phyloP scores from a whole-genome alignment of 345 rosid species.

The Punica granatum region DNA sequence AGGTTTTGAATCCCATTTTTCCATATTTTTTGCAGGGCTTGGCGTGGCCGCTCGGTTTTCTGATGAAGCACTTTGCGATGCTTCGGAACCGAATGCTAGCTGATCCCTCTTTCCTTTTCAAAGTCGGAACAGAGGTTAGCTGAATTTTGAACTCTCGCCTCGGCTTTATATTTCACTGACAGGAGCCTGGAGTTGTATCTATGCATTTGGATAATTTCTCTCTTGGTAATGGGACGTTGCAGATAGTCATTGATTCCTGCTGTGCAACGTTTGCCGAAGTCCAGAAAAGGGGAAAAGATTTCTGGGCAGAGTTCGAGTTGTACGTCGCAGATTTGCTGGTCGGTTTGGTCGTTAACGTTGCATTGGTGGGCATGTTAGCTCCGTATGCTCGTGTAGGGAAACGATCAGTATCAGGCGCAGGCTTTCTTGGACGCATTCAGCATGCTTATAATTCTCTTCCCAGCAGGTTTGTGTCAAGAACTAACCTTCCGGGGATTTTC shows the following conservation, averaged over 20 bases:
- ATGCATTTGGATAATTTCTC: not conserved
- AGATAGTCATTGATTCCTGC: constrained; percentile 59
- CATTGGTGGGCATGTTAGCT: constrained; percentile 91
- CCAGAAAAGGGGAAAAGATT: constrained; percentile 83
- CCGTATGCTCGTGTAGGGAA: constrained; percentile 84
- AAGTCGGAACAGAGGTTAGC: constrained; percentile 86
- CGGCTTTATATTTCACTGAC: not conserved
- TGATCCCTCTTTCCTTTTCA: constrained; percentile 94
- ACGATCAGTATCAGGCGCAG: constrained; percentile 54
- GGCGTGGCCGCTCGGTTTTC: constrained; percentile 56
- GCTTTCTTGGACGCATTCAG: constrained; percentile 51
- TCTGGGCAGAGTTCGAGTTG: constrained; percentile 92
- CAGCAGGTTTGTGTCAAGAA: constrained; percentile 49
- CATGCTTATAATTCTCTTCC: constrained; percentile 87
- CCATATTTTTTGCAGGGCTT: constrained; percentile 40
- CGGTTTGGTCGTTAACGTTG: constrained; percentile 73
- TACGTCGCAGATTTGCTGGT: constrained; percentile 88
- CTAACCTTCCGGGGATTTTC: not conserved
- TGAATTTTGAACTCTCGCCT: not conserved
- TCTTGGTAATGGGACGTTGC: constrained; percentile 15
- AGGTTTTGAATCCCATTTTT: not conserved
- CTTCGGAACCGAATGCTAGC: constrained; percentile 86
- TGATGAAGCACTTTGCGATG: constrained; percentile 59
- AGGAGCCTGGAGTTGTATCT: not conserved
- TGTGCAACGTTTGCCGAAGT: constrained; percentile 95